phyloP scores from a whole-genome alignment of 495 filamentous ascomycete species.

The Aspergillus nanangensis region DNA sequence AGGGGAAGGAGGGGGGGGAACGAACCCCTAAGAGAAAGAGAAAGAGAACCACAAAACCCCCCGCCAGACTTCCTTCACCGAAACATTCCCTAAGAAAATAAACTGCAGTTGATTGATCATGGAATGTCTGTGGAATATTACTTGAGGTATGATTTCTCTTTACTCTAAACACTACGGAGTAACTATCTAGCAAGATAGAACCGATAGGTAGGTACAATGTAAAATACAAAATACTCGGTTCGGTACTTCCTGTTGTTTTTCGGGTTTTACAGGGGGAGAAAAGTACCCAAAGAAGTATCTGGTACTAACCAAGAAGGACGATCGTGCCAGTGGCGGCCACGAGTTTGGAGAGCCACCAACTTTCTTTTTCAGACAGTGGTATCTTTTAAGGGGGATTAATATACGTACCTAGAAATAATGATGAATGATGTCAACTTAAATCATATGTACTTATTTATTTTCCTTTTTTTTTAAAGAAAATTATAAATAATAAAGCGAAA shows the following conservation, averaged over 20 bases:
- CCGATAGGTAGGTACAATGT: too few relatives aligned
- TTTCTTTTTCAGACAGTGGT: constrained; percentile 7
- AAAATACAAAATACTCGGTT: too few relatives aligned
- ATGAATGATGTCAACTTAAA: background rate
- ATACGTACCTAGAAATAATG: too few relatives aligned
- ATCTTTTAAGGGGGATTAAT: too few relatives aligned
- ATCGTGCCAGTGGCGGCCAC: constrained; percentile 21
- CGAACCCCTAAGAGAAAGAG: constrained; percentile 11
- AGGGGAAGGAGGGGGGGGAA: constrained; percentile 4
- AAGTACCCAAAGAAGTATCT: too few relatives aligned
- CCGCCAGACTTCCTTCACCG: constrained; percentile 11
- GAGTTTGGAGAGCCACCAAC: constrained; percentile 15
- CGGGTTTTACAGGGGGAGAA: too few relatives aligned
- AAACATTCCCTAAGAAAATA: constrained; percentile 4
- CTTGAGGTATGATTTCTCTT: background rate
- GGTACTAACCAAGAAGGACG: background rate
- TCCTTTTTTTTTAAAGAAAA: background rate
- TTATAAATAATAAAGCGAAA: background rate
- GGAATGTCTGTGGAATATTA: background rate
- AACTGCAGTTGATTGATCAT: background rate
- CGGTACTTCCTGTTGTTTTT: too few relatives aligned
- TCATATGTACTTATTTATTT: background rate
- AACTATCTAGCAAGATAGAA: too few relatives aligned
- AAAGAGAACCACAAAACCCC: background rate
- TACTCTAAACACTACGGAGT: too few relatives aligned